Base-by-base conservation (phyloP, 257 asterid genomes). In the Verbascum thapsus region DNA sequence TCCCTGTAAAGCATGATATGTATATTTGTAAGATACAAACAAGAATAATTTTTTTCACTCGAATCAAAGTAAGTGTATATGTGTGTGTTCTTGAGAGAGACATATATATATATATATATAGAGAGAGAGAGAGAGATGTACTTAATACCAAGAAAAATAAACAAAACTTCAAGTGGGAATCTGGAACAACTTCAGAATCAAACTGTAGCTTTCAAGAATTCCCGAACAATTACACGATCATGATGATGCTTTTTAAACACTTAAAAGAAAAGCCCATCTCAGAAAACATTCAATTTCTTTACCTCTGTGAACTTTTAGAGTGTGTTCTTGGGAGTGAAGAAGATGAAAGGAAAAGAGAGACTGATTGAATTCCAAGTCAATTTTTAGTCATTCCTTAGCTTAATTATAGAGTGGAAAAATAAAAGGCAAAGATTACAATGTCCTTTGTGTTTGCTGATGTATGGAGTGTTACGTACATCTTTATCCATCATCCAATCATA, bases 91-190 rank as follows among this genome's bases (percentile, higher is more conserved):
- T n/a, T n/a, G 32, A 43, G 19, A 43, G 19, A 43, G 19, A 43
- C 18, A 43, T 17, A n/a, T 5, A n/a, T n/a, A n/a, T n/a, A n/a
- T n/a, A n/a, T n/a, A n/a, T n/a, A n/a, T n/a, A n/a, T n/a, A n/a
- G 16, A 19, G 7, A 13, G 1, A 10, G 10, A 63, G 53, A 64
- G 12, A 19, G 30, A 49, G n/a, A 12, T 43, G 16, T 6, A 15
- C 18, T 41, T 20, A n/a, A 53, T 54, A 66, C 64, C 64, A 16
- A 26, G 56, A 41, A 53, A 43, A n/a, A 48, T 30, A 22, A 7
- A 16, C 26, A 48, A 48, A 48, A 10, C 8, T 12, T 30, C 15
- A 64, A 51, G 43, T 39, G 40, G 52, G 53, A 42, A 15, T 15
- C 18, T 30, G 55, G 8, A 50, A 50, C 13, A 3, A 53, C 34